A percentile compares a stretch with the other conserved stretches of the same genome.
These are phyloP conservation scores for Debaryomyces prosopidis DNA, from an alignment of 805 yeast genomes.

Conservation along the genomic window DNA sequence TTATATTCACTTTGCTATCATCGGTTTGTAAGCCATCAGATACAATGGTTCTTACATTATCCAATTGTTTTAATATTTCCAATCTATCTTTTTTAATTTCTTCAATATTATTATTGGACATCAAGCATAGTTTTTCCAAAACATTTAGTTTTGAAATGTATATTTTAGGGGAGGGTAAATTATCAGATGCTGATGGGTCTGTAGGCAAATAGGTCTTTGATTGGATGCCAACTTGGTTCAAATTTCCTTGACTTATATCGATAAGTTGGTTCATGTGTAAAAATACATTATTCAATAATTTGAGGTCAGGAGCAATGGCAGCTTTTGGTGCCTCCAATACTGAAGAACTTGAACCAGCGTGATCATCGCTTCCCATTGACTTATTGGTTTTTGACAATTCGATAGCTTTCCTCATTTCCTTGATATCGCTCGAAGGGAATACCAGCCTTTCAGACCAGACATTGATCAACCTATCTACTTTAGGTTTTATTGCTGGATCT, in stretches of 20 bases:
- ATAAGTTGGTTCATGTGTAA: slow-evolving; percentile 25
- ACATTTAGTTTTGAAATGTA: slow-evolving; percentile 40
- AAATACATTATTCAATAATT: slow-evolving; percentile 30
- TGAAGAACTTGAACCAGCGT: background rate
- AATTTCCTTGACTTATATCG: slow-evolving; percentile 31
- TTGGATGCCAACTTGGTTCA: slow-evolving; percentile 40
- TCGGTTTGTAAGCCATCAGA: slow-evolving; percentile 30
- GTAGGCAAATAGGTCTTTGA: slow-evolving; percentile 36
- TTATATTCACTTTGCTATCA: slow-evolving; percentile 32
- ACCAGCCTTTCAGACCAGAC: slow-evolving; percentile 61
- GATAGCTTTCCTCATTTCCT: slow-evolving; percentile 25
- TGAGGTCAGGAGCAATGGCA: slow-evolving; percentile 30
- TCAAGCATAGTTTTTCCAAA: slow-evolving; percentile 37
- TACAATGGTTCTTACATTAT: slow-evolving; percentile 20
- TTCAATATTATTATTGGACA: slow-evolving; percentile 30
- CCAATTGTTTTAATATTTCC: slow-evolving; percentile 27
- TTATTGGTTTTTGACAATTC: slow-evolving; percentile 16
- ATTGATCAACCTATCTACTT: slow-evolving; percentile 49
- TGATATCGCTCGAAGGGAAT: slow-evolving; percentile 32
- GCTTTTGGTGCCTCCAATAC: background rate
- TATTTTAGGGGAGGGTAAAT: slow-evolving; percentile 37
- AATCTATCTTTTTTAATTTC: slow-evolving; percentile 29
- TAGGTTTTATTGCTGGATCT: slow-evolving; percentile 42
- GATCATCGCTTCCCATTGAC: background rate
- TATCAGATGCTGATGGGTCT: slow-evolving; percentile 34